These are phyloP conservation scores for Marvania coccoides DNA, from an alignment of 139 green algal species.

Conservation along the genomic window DNA sequence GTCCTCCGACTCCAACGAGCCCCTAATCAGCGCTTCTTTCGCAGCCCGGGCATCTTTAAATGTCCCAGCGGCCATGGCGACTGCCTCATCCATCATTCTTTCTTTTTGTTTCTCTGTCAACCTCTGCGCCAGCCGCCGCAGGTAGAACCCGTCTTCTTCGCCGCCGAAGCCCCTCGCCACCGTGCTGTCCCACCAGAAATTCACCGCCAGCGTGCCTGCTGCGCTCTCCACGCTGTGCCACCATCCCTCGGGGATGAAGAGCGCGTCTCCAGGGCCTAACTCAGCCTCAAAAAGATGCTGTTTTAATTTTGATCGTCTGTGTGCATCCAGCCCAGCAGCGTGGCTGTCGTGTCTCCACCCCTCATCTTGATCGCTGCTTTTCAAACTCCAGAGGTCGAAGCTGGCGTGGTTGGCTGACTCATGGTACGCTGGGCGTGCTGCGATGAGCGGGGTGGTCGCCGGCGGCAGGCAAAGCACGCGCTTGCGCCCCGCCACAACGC, in stretches of 20 bases:
- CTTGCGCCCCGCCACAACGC: constrained; percentile 57
- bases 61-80: background rate
- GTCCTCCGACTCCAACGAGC: too few species aligned
- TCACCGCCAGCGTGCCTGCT: constrained; percentile 54
- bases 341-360: constrained; percentile 5
- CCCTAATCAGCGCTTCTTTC: too few species aligned
- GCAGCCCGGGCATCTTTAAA: background rate
- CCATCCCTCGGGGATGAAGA: constrained; percentile 84
- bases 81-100: too few species aligned
- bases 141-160: constrained; percentile 17
- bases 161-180: constrained; percentile 11
- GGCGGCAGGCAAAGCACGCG: constrained; percentile 45
- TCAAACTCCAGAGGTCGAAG: constrained; percentile 52
- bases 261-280: constrained; percentile 64
- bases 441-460: constrained; percentile 38
- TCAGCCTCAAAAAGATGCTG: constrained; percentile 43
- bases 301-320: background rate
- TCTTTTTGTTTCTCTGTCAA: too few species aligned
- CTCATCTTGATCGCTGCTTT: constrained; percentile 27
- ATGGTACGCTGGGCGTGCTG: constrained; percentile 31
- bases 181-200: constrained; percentile 67
- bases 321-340: background rate
- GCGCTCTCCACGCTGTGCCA: constrained; percentile 82
- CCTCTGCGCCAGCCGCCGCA: too few species aligned
- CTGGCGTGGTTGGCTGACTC: constrained; percentile 64